Conservation (phyloP, 1,284 basidiomycete species). For the Ceratobasidium sp. region DNA sequence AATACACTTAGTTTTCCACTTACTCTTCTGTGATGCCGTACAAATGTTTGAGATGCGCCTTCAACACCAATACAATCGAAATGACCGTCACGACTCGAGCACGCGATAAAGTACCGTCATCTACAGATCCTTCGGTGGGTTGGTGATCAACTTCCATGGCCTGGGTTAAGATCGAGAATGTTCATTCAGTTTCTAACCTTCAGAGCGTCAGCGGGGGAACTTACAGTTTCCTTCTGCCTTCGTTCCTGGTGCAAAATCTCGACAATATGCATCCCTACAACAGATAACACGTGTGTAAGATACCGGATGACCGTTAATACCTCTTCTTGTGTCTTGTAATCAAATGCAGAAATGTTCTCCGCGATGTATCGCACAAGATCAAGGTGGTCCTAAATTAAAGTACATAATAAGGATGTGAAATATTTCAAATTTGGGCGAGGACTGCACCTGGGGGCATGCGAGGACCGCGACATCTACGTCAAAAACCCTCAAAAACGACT, state of each 20-base stretch:
- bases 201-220: constrained; percentile 9
- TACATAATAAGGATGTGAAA: constrained; percentile 50
- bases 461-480: constrained; percentile 61
- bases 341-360: constrained; percentile 88
- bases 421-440: constrained; percentile 54
- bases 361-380: constrained; percentile 88
- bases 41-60: constrained; percentile 76
- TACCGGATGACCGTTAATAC: constrained; percentile 81
- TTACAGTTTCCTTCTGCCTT: constrained; percentile 37
- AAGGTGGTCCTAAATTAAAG: constrained; percentile 66
- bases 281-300: constrained; percentile 80
- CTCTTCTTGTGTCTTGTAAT: constrained; percentile 95
- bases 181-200: constrained; percentile 3
- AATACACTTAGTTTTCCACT: constrained; percentile 48
- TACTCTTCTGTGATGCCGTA: constrained; percentile 89
- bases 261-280: constrained; percentile 77
- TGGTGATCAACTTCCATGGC: constrained; percentile 24
- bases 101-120: constrained; percentile 50
- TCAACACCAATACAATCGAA: constrained; percentile 80
- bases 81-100: constrained; percentile 67
- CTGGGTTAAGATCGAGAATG: background rate
- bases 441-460: constrained; percentile 52
- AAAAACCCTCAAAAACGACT: constrained; percentile 78
- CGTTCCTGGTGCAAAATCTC: constrained; percentile 50
- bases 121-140: constrained; percentile 45